Evolutionary conservation across 495 filamentous ascomycete species (phyloP).

Genomic region (Ramalina peruviana): DNA sequence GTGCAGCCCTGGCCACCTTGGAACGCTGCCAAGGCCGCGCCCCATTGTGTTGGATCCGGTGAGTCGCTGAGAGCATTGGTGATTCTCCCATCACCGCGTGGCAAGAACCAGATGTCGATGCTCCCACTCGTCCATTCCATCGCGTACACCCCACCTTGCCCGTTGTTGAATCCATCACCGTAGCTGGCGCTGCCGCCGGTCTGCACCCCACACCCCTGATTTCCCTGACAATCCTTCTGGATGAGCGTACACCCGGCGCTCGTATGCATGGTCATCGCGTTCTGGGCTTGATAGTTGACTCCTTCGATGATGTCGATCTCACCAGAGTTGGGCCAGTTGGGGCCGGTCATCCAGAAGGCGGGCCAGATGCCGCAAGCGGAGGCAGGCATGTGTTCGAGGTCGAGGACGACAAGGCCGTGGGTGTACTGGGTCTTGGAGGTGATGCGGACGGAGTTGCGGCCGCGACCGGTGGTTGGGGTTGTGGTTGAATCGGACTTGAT

Average conservation of each 20-base stretch:
- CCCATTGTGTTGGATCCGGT: constrained; percentile 53
- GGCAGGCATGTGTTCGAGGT: constrained; percentile 65
- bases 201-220: constrained; percentile 28
- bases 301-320: constrained; percentile 93
- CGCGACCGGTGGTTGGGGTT: constrained; percentile 20
- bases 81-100: constrained; percentile 41
- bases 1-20: constrained; percentile 46
- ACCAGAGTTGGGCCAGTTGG: constrained; percentile 62
- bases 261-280: constrained; percentile 68
- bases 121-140: constrained; percentile 53
- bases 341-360: constrained; percentile 36
- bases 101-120: constrained; percentile 72
- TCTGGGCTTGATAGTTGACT: constrained; percentile 50
- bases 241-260: constrained; percentile 13
- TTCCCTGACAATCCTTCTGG: constrained; percentile 28
- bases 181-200: constrained; percentile 22
- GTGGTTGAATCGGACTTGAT: constrained; percentile 35
- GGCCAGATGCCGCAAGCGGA: constrained; percentile 60
- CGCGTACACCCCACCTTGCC: constrained; percentile 64
- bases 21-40: constrained; percentile 49
- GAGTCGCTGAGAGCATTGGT: constrained; percentile 37
- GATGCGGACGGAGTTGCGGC: constrained; percentile 57
- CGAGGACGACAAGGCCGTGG: constrained; percentile 56
- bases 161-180: constrained; percentile 58
- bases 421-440: constrained; percentile 53